Percentiles rank a stretch among this genome's conserved stretches.
These are phyloP conservation scores for Trichoderma cornu-damae DNA, from an alignment of 2,329 filamentous ascomycete species.

Conservation along the genomic window DNA sequence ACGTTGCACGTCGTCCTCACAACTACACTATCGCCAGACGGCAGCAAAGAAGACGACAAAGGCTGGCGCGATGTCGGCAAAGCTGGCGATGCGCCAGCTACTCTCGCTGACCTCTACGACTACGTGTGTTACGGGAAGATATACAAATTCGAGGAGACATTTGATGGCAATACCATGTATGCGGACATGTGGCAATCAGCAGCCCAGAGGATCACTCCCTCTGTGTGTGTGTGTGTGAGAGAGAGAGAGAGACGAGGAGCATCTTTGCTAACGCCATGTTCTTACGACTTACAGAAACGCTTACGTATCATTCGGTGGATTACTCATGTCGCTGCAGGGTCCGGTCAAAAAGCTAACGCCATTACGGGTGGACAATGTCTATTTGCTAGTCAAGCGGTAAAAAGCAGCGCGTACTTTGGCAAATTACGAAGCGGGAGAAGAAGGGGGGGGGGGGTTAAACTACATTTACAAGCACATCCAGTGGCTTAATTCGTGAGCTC, in stretches of 20 bases:
- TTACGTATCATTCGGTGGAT: conserved; percentile 87
- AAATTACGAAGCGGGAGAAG: not conserved
- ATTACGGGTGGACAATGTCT: conserved; percentile 86
- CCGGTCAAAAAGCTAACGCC: conserved; percentile 94
- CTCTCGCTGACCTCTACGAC: conserved; percentile 73
- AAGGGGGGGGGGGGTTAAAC: not conserved
- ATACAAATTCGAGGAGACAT: conserved; percentile 78
- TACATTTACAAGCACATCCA: not conserved
- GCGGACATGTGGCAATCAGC: conserved; percentile 13
- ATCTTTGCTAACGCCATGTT: not conserved
- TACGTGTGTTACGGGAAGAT: conserved; percentile 88
- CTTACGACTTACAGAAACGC: conserved; percentile 61
- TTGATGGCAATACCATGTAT: conserved; percentile 77
- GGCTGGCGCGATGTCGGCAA: conserved; percentile 75
- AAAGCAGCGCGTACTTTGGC: not conserved
- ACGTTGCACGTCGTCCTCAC: conserved; percentile 76
- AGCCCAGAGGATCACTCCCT: not conserved
- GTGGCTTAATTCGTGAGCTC: not conserved
- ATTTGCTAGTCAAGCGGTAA: conserved; percentile 77
- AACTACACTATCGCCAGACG: conserved; percentile 80
- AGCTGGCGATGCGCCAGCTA: conserved; percentile 49
- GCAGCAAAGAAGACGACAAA: conserved; percentile 67
- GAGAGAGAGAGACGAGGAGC: too few species aligned
- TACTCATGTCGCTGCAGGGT: conserved; percentile 85
- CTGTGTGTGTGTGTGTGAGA: too few species aligned